phyloP scores from a whole-genome alignment of 2,329 filamentous ascomycete genomes.

The Ophiostoma perfectum region DNA sequence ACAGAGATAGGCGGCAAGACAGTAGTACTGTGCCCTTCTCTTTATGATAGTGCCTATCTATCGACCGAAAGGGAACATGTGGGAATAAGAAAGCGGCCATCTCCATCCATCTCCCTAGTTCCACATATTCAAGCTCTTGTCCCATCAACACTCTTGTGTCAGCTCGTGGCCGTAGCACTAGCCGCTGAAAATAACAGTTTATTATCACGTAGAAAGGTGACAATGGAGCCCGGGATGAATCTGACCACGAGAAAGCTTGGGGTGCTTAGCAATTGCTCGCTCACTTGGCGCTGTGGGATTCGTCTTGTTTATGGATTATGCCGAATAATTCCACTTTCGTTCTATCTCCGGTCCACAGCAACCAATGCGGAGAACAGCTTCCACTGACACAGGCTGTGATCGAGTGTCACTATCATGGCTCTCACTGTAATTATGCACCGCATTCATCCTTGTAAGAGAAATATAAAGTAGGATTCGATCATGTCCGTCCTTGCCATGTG shows the following conservation, averaged over 20 bases:
- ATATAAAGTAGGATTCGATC: no score
- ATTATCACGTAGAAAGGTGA: neutral
- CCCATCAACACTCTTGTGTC: neutral
- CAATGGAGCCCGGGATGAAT: neutral
- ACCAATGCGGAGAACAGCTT: neutral
- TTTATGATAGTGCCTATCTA: neutral
- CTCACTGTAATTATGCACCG: no score
- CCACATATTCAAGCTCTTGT: neutral
- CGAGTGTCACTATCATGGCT: no score
- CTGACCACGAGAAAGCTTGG: neutral
- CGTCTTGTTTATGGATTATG: neutral
- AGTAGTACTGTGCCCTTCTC: neutral
- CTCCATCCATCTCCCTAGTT: conserved; percentile 8
- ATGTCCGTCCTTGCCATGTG: no score
- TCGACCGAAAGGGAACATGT: neutral
- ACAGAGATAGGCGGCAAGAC: no score
- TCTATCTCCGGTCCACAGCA: neutral
- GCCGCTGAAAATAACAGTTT: neutral
- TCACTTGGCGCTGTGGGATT: neutral
- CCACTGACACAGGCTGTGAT: neutral
- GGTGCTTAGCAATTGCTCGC: neutral
- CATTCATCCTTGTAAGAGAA: no score
- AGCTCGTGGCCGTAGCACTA: neutral
- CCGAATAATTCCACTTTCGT: neutral
- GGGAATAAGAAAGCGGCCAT: neutral